A percentile compares a stretch with the other conserved stretches of the same genome.
phyloP scores from a whole-genome alignment of 139 green algal genomes.

The Chlorella sp. region DNA sequence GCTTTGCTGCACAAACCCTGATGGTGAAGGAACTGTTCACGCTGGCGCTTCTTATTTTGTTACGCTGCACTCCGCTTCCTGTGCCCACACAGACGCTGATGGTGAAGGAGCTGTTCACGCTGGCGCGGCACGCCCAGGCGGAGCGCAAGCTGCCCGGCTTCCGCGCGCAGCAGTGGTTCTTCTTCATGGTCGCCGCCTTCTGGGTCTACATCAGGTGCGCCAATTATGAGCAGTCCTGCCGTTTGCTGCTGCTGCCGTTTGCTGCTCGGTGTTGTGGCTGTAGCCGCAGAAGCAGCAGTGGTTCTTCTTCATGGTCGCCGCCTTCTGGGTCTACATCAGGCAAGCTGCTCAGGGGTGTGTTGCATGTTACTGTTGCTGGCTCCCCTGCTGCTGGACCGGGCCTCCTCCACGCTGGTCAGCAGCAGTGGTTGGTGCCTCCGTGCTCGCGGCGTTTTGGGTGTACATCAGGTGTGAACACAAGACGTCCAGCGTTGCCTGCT shows the following conservation, averaged over 20 bases:
- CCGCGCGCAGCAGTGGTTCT: constrained; percentile 89
- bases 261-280: too few species aligned
- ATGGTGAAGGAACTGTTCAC: background rate
- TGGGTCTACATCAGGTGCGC: constrained; percentile 90
- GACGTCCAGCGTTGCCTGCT: background rate
- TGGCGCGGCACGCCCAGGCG: constrained; percentile 72
- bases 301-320: constrained; percentile 92
- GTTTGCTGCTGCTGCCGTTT: too few species aligned
- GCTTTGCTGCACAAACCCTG: background rate
- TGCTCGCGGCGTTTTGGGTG: too few species aligned
- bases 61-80: too few species aligned
- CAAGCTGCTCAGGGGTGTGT: too few species aligned
- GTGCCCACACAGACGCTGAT: constrained; percentile 65
- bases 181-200: constrained; percentile 90
- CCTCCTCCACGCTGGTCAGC: too few species aligned
- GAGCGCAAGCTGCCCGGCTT: constrained; percentile 72
- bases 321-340: constrained; percentile 93
- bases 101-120: constrained; percentile 82
- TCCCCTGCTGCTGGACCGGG: too few species aligned
- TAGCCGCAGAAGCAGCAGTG: constrained; percentile 86
- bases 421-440: constrained; percentile 97
- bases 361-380: background rate
- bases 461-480: background rate
- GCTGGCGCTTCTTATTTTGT: too few species aligned
- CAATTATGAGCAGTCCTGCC: too few species aligned